These are phyloP conservation scores for Malassezia slooffiae DNA, from an alignment of 1,284 basidiomycete species.

Conservation along the genomic window DNA sequence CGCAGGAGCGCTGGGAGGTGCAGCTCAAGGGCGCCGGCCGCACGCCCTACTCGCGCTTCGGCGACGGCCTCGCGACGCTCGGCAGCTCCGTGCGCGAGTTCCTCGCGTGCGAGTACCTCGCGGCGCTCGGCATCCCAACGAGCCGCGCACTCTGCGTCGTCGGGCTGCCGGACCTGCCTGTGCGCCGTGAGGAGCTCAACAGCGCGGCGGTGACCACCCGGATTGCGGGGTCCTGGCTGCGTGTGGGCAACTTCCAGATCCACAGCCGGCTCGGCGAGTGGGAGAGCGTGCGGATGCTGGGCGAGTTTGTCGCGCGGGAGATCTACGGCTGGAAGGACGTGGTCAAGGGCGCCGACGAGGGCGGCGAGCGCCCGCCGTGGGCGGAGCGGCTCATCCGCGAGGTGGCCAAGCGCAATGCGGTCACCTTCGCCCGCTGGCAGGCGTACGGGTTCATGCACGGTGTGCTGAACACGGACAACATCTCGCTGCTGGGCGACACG, in stretches of 20 bases:
- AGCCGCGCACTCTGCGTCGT: constrained; percentile 75
- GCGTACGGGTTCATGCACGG: constrained; percentile 47
- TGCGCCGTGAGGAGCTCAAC: constrained; percentile 69
- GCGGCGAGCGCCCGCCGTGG: constrained; percentile 18
- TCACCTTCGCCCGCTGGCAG: constrained; percentile 89
- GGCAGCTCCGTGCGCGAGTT: constrained; percentile 84
- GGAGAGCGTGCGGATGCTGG: constrained; percentile 55
- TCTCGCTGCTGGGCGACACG: constrained; percentile 70
- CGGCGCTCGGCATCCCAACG: constrained; percentile 74
- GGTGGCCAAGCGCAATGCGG: constrained; percentile 65
- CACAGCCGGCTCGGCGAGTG: constrained; percentile 55
- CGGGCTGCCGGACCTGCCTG: constrained; percentile 62
- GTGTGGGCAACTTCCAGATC: constrained; percentile 83
- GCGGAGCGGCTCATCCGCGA: constrained; percentile 26
- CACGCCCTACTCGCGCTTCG: constrained; percentile 80
- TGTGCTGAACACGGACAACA: constrained; percentile 83
- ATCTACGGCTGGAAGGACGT: constrained; percentile 42
- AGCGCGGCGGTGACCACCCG: constrained; percentile 70
- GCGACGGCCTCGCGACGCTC: constrained; percentile 84
- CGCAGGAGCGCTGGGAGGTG: constrained; percentile 54
- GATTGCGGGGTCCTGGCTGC: constrained; percentile 76
- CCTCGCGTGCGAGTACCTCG: constrained; percentile 58
- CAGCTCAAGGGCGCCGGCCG: constrained; percentile 89
- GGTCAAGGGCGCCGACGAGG: constrained; percentile 13
- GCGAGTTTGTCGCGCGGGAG: constrained; percentile 59